Evolutionary conservation across 345 rosid species (phyloP).

Genomic region (Stellera chamaejasme): DNA sequence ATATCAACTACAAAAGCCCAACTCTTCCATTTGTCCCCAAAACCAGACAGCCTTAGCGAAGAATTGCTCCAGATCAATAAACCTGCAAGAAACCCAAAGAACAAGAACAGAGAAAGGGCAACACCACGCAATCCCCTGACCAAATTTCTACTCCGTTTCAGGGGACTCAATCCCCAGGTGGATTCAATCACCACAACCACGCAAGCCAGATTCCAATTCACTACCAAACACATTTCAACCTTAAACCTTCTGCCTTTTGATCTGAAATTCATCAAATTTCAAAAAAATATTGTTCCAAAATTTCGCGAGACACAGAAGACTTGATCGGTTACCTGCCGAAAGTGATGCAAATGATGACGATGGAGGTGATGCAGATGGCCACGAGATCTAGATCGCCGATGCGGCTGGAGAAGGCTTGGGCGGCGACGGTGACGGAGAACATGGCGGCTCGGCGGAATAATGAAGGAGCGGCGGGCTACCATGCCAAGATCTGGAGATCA

Average conservation of each 20-base stretch:
- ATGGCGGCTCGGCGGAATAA: too few relatives aligned
- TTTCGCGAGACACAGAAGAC: too few relatives aligned
- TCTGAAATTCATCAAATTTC: too few relatives aligned
- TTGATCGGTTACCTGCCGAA: slow-evolving; percentile 14
- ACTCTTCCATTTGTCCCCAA: slow-evolving; percentile 29
- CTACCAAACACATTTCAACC: slow-evolving; percentile 29
- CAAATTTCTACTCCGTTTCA: slow-evolving; percentile 46
- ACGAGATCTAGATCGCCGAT: too few relatives aligned
- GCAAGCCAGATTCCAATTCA: slow-evolving; percentile 41
- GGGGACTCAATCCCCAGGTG: slow-evolving; percentile 51
- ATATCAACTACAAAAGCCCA: slow-evolving; percentile 35
- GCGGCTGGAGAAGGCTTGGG: too few relatives aligned
- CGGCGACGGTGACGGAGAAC: too few relatives aligned
- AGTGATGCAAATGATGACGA: background rate
- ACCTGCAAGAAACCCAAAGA: slow-evolving; percentile 19
- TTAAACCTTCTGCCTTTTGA: too few relatives aligned
- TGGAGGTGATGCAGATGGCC: too few relatives aligned
- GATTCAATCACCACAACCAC: slow-evolving; percentile 63
- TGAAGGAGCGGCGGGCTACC: too few relatives aligned
- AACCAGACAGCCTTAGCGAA: slow-evolving; percentile 11
- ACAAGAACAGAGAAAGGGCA: slow-evolving; percentile 26
- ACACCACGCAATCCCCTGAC: slow-evolving; percentile 41
- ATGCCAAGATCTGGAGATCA: too few relatives aligned
- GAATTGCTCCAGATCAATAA: slow-evolving; percentile 22
- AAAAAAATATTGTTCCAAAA: too few relatives aligned